Base-by-base conservation (phyloP, 768 basidiomycete genomes). In the Hericium coralloides region DNA sequence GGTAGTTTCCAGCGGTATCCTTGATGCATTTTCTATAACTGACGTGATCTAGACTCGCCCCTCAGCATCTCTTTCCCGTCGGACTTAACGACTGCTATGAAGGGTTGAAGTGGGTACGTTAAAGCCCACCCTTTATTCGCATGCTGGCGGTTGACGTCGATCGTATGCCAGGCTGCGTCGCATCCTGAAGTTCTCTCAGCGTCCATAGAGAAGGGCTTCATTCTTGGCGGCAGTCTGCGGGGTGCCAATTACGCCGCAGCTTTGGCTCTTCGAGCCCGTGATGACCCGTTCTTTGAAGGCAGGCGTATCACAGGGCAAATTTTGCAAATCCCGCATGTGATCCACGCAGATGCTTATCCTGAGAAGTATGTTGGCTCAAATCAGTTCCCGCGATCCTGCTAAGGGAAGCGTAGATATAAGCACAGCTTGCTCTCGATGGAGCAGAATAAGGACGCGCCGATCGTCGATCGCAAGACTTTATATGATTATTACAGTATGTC, bases 141-240 rank as follows among this genome's bases (percentile, higher is more conserved):
- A 37, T 20, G 3, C 7, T 31, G 31, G 10, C 31, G 1, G 5
- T 48, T 26, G 22, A 18, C 25, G 15, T 38, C 23, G 17, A 12
- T 18, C 43, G 18, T 6, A 18, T 15, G 17, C 7, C 56, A 63
- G 62, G 45, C 57, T 36, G 56, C 56, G 9, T 43, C 43, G 1
- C 57, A 65, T 50, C 37, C 58, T 12, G 45, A 20, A 1, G n/a
- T 41, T 2, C 55, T 70, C 7, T 57, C 45, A 4, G 63, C 53
- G 1, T 59, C 58, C 38, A 50, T 62, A 23, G 23, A 47, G 10
- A 66, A 66, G 36, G 69, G 65, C 10, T 63, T 67, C 38, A 55
- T 69, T 23, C 47, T 69, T 20, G 65, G 58, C 0, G 70, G 6
- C 49, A 52, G 12, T 69, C 67, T 0, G 60, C 64, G 0, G 68